Evolutionary conservation across 2,329 filamentous ascomycete genomes (phyloP).

Genomic region (Pestalotiopsis sp.): DNA sequence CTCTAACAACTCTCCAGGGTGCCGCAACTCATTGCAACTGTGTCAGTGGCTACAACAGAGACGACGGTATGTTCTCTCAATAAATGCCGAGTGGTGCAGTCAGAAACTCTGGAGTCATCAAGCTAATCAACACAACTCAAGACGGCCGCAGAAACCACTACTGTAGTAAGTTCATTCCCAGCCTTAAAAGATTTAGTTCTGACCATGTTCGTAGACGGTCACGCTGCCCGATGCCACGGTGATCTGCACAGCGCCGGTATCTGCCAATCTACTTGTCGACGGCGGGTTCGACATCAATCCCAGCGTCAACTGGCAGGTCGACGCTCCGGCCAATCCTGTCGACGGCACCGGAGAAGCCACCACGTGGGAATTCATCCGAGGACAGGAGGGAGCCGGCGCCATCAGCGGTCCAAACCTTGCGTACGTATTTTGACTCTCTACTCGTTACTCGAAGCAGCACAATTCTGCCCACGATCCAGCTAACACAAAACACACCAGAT

Average conservation of each 20-base stretch:
- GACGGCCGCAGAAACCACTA: not conserved
- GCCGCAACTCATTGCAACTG: not conserved
- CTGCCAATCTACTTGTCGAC: not conserved
- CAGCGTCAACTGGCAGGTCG: no score
- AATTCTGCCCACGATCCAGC: no score
- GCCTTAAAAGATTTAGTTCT: not conserved
- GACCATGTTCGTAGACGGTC: not conserved
- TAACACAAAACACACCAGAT: no score
- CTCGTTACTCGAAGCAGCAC: no score
- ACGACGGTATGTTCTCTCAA: not conserved
- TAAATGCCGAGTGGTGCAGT: not conserved
- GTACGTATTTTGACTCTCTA: not conserved
- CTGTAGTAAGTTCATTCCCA: not conserved
- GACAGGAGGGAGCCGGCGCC: no score
- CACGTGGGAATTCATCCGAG: no score
- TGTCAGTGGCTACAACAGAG: not conserved
- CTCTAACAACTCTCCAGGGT: not conserved
- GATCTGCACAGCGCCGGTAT: not conserved
- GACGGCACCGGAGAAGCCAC: no score
- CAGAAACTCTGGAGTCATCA: not conserved
- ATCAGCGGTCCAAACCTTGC: not conserved
- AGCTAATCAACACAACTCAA: not conserved
- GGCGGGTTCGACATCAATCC: not conserved
- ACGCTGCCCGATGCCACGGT: not conserved
- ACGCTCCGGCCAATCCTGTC: no score